These are phyloP conservation scores for Saccharomyces hybrid DNA, from an alignment of 1,139 yeast species.

Conservation along the genomic window DNA sequence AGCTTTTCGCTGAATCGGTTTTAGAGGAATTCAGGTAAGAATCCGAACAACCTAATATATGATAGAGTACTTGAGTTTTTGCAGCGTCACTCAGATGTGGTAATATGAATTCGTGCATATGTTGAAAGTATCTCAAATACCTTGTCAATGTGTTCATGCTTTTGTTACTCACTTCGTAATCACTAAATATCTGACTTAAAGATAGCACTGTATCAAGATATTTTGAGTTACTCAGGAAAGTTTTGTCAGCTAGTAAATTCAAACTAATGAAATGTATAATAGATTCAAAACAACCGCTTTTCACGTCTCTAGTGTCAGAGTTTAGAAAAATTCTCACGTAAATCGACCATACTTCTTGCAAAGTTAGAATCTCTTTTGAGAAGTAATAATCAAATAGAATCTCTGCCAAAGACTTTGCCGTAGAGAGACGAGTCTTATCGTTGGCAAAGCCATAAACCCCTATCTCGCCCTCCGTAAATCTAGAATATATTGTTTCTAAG, in stretches of 20 bases:
- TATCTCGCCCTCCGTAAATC: slow-evolving; percentile 21
- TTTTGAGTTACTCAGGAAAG: slow-evolving; percentile 21
- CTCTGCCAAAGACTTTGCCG: slow-evolving; percentile 33
- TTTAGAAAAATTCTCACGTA: slow-evolving; percentile 29
- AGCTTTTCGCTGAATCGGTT: neutral
- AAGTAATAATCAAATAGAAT: slow-evolving; percentile 24
- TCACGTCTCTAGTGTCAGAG: slow-evolving; percentile 21
- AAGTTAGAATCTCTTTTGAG: slow-evolving; percentile 12
- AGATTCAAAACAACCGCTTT: slow-evolving; percentile 33
- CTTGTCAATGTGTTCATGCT: slow-evolving; percentile 19
- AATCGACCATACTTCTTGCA: slow-evolving; percentile 23
- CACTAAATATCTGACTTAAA: slow-evolving; percentile 17
- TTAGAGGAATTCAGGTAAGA: neutral
- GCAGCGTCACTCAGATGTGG: slow-evolving; percentile 26
- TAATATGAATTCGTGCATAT: slow-evolving; percentile 20
- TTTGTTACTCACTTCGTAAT: slow-evolving; percentile 8
- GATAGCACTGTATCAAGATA: slow-evolving; percentile 23
- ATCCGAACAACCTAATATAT: slow-evolving; percentile 14
- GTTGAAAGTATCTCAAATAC: slow-evolving; percentile 18
- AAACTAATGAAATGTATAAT: slow-evolving; percentile 31
- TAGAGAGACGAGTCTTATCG: slow-evolving; percentile 26
- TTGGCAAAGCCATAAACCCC: slow-evolving; percentile 28
- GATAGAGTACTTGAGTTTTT: slow-evolving; percentile 21
- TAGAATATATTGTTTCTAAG: slow-evolving; percentile 13
- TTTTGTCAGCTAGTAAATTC: slow-evolving; percentile 21